These are phyloP conservation scores for Xylariaceae sp. DNA, from an alignment of 2,329 filamentous ascomycete genomes.

Conservation along the genomic window DNA sequence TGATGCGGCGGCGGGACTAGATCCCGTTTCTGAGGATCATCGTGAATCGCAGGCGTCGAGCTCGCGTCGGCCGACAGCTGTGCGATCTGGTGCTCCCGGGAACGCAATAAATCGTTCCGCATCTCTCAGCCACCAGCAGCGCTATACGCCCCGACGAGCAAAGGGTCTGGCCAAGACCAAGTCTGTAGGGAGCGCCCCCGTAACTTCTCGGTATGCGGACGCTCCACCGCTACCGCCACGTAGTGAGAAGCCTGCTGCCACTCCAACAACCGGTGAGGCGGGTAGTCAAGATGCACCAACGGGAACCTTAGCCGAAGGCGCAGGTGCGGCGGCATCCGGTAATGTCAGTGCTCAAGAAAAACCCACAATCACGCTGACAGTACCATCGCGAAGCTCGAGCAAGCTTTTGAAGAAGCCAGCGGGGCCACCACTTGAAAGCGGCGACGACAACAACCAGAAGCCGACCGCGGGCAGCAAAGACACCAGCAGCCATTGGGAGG, in stretches of 20 bases:
- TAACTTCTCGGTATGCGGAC: not conserved
- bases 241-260: not conserved
- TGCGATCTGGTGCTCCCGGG: constrained; percentile 11
- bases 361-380: constrained; percentile 12
- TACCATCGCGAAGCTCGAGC: constrained; percentile 27
- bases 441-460: not conserved
- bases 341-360: not conserved
- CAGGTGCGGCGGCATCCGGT: too few species aligned
- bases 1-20: constrained; percentile 32
- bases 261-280: not conserved
- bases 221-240: not conserved
- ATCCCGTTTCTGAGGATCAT: constrained; percentile 36
- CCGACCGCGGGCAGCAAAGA: constrained; percentile 7
- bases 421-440: not conserved
- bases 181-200: constrained; percentile 2
- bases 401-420: constrained; percentile 12
- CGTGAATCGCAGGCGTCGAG: constrained; percentile 31
- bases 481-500: constrained; percentile 5
- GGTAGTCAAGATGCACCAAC: not conserved
- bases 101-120: constrained; percentile 17
- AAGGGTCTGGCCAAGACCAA: constrained; percentile 1
- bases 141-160: constrained; percentile 3
- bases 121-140: constrained; percentile 20
- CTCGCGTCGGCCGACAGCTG: constrained; percentile 15
- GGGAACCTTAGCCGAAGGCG: not conserved